These are phyloP conservation scores for Cryphonectria nitschkei DNA, from an alignment of 2,329 filamentous ascomycete species.

Conservation along the genomic window DNA sequence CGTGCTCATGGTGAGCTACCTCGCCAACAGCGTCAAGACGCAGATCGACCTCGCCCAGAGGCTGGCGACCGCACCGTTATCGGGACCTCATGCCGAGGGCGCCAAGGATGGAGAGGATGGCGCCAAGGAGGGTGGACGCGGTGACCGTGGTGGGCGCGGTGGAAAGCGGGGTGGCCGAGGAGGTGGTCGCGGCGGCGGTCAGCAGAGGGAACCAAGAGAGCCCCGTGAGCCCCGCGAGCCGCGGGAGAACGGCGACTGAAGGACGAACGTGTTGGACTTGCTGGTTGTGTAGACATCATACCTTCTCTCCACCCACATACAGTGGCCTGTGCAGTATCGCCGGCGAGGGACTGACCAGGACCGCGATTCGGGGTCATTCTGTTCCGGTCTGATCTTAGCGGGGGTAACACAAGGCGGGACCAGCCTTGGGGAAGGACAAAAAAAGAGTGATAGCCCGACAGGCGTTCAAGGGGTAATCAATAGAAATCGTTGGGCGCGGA, in stretches of 20 bases:
- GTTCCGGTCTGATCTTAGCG: not conserved
- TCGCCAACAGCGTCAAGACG: slow-evolving; percentile 97
- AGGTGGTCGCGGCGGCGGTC: slow-evolving; percentile 51
- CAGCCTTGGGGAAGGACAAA: slow-evolving; percentile 19
- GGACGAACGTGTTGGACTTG: slow-evolving; percentile 19
- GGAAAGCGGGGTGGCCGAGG: slow-evolving; percentile 44
- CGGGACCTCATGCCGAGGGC: slow-evolving; percentile 51
- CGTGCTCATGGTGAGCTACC: slow-evolving; percentile 95
- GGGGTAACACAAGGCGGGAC: slow-evolving; percentile 4
- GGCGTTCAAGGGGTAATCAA: slow-evolving; percentile 27
- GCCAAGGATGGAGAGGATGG: slow-evolving; percentile 46
- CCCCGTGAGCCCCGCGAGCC: slow-evolving; percentile 56
- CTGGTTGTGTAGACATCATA: slow-evolving; percentile 11
- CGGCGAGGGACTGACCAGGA: slow-evolving; percentile 24
- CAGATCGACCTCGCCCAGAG: slow-evolving; percentile 98
- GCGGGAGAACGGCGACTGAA: slow-evolving; percentile 43
- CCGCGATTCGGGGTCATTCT: not conserved
- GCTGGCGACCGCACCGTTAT: slow-evolving; percentile 77
- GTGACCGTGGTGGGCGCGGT: slow-evolving; percentile 49
- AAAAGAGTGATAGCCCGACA: slow-evolving; percentile 27
- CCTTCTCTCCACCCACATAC: not conserved
- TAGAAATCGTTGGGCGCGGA: slow-evolving; percentile 25
- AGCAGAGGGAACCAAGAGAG: slow-evolving; percentile 53
- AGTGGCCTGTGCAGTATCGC: slow-evolving; percentile 16
- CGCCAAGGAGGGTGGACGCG: slow-evolving; percentile 49